Conservation (phyloP, 23 red algal genomes). For the Chondrus crispus region DNA sequence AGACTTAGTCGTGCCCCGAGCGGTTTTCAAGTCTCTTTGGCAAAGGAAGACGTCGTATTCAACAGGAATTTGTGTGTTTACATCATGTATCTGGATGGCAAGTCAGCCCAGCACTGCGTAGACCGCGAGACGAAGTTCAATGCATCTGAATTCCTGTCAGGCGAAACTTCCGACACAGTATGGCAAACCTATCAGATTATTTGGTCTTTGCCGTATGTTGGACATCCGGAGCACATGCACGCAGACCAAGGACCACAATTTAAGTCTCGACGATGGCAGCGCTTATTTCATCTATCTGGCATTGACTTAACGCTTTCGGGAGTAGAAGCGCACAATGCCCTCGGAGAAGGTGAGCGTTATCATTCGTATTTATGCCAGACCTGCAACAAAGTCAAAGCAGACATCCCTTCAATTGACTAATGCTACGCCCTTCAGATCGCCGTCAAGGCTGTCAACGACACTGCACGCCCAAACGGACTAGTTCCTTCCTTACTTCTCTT, state of each 20-base stretch:
- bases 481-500: neutral
- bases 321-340: neutral
- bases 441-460: constrained; percentile 7
- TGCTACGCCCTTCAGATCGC: neutral
- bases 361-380: neutral
- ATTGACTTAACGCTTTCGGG: neutral
- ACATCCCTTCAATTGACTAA: neutral
- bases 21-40: neutral
- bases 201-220: constrained; percentile 22
- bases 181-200: neutral
- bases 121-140: constrained; percentile 12
- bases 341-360: neutral
- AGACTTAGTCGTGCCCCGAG: neutral
- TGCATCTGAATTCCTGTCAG: neutral
- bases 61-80: neutral
- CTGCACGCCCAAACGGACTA: neutral
- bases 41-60: neutral
- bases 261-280: neutral
- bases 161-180: neutral
- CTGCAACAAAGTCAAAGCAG: neutral
- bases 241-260: constrained; percentile 35
- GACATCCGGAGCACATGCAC: neutral
- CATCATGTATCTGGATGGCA: neutral
- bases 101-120: neutral
- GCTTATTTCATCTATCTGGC: neutral